phyloP scores from a whole-genome alignment of 768 basidiomycete genomes.

The Hirschioporus abietinus region DNA sequence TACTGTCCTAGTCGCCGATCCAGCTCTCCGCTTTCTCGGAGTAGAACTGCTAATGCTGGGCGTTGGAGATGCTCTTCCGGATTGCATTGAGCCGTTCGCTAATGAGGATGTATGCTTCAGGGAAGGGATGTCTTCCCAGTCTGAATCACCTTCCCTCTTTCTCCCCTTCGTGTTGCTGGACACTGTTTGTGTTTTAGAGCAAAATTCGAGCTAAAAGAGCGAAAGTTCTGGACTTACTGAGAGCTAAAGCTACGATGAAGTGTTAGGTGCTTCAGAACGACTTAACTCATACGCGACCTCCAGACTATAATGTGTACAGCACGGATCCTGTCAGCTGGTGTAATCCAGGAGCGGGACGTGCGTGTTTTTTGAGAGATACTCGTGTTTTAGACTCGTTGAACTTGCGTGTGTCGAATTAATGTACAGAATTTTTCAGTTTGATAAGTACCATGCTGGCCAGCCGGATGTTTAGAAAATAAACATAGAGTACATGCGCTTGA shows the following conservation, averaged over 20 bases:
- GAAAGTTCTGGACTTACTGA: background rate
- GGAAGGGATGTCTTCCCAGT: background rate
- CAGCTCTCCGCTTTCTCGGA: constrained; percentile 1
- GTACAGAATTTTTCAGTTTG: no score
- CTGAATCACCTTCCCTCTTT: background rate
- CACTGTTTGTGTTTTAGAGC: background rate
- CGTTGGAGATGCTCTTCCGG: background rate
- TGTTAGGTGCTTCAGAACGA: background rate
- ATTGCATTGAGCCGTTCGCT: background rate
- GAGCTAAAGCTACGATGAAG: background rate
- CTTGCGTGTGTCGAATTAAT: no score
- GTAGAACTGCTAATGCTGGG: background rate
- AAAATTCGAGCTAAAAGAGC: background rate
- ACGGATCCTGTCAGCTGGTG: background rate
- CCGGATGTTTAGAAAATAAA: no score
- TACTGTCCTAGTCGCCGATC: background rate
- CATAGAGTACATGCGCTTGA: no score
- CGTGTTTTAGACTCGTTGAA: background rate
- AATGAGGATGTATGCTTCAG: background rate
- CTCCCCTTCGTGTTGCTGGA: background rate
- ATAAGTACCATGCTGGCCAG: no score
- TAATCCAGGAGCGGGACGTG: no score
- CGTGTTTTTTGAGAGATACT: background rate
- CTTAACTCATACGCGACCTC: background rate
- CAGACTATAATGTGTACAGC: background rate